A percentile compares a stretch with the other conserved stretches of the same genome.
These are phyloP conservation scores for Theobroma grandiflorum DNA, from an alignment of 441 rosid genomes.

Conservation along the genomic window DNA sequence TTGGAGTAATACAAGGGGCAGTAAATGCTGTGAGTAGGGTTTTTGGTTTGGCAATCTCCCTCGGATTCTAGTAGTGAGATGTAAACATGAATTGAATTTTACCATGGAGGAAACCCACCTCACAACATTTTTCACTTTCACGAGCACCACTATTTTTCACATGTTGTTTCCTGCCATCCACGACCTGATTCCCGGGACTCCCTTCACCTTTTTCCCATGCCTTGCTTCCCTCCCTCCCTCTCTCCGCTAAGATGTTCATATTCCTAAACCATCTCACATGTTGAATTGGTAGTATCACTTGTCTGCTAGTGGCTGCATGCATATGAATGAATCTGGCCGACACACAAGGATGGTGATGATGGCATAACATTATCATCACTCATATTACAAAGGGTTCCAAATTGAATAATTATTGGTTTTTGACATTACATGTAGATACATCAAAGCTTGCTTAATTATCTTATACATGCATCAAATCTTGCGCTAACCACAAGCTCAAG, in stretches of 20 bases:
- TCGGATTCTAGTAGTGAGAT: constrained; percentile 37
- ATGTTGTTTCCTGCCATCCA: constrained; percentile 38
- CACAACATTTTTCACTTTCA: constrained; percentile 51
- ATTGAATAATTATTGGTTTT: background rate
- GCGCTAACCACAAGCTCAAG: background rate
- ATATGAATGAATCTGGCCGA: no score
- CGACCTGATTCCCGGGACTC: constrained; percentile 61
- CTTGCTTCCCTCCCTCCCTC: constrained; percentile 20
- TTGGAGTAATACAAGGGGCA: background rate
- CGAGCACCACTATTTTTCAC: constrained; percentile 48
- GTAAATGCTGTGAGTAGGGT: background rate
- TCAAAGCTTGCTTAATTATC: no score
- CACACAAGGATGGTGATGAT: background rate
- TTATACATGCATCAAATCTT: no score
- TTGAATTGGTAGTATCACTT: no score
- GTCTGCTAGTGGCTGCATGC: no score
- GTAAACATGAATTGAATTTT: constrained; percentile 7
- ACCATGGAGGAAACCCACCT: constrained; percentile 41
- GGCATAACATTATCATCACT: background rate
- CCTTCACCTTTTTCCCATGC: constrained; percentile 57
- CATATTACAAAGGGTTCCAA: no score
- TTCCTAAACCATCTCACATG: constrained; percentile 16
- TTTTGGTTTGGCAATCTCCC: background rate
- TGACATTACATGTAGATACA: background rate
- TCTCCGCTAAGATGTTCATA: background rate